phyloP scores from a whole-genome alignment of 1,284 basidiomycete species.

The Rhodofomes roseus region DNA sequence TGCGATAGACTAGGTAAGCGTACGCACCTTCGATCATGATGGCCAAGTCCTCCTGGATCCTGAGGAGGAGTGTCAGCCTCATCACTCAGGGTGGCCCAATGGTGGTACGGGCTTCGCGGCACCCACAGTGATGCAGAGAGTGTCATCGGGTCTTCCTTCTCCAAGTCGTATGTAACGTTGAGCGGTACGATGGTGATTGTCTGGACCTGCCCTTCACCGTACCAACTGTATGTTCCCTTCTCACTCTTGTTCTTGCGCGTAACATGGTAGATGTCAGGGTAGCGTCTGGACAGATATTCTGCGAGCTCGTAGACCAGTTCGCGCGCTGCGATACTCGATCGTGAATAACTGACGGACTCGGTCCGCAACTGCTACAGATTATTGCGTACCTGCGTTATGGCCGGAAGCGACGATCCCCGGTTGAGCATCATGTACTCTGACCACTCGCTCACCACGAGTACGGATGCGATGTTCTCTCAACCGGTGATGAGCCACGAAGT shows the following conservation, averaged over 20 bases:
- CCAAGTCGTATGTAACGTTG: slow-evolving; percentile 47
- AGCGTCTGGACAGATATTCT: slow-evolving; percentile 58
- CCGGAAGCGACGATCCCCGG: slow-evolving; percentile 48
- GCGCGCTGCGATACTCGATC: slow-evolving; percentile 35
- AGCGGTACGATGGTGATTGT: slow-evolving; percentile 52
- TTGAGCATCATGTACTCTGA: slow-evolving; percentile 35
- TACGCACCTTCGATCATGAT: slow-evolving; percentile 68
- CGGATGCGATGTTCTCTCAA: slow-evolving; percentile 52
- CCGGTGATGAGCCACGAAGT: slow-evolving; percentile 47
- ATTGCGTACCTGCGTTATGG: slow-evolving; percentile 43
- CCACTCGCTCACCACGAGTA: slow-evolving; percentile 42
- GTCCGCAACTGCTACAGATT: neutral
- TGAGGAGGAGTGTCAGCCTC: slow-evolving; percentile 10
- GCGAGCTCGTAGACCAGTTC: slow-evolving; percentile 64
- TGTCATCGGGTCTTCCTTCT: slow-evolving; percentile 54
- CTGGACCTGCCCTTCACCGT: slow-evolving; percentile 45
- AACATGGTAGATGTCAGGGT: slow-evolving; percentile 54
- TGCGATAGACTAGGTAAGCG: no score
- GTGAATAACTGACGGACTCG: neutral
- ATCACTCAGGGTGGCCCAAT: neutral
- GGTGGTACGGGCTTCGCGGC: neutral
- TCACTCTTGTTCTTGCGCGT: slow-evolving; percentile 30
- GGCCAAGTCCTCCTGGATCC: slow-evolving; percentile 71
- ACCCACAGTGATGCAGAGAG: slow-evolving; percentile 53
- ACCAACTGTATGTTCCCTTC: slow-evolving; percentile 41